Evolutionary conservation across 2,329 filamentous ascomycete genomes (phyloP), one percentile per base, ranked within the genome.

Genomic region (Neonectria sp.): DNA sequence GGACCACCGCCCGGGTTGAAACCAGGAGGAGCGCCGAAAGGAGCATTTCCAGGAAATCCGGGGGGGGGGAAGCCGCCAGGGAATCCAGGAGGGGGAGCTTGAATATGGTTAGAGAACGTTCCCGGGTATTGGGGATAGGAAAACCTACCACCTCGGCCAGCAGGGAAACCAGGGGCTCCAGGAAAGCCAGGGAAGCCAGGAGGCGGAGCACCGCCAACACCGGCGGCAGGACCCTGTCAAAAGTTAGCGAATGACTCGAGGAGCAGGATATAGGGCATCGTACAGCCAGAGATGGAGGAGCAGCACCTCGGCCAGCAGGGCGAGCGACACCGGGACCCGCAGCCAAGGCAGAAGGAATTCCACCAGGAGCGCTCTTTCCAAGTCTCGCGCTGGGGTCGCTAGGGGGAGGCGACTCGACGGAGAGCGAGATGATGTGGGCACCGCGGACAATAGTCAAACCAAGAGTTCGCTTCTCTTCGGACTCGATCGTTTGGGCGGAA

Each of bases 391-490:
- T 94, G 61, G 96, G 95, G 78, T 99, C 96, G 76, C 95, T 94
- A 11, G 97, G 95, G 53, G 96, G 96, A 62, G 96, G 95, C 65
- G 95, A 97, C 79, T 99, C 97, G 71, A 98, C 95, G 9, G 95
- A 97, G 68, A 97, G 90, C 25, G 95, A 97, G 70, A 99, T 93
- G 70, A 99, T 96, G 75, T 97, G 93, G 64, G 95, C 94, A 77
- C 96, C 96, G 77, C 96, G 94, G 70, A 99, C 90, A 75, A 99
- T 99, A 21, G 94, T 95, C 71, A 99, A 88, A 65, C 96, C 96
- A 40, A 99, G 90, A n/a, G 95, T 97, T 77, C 96, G 92, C 88
- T 98, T 98, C 85, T 98, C 96, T 84, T 99, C 95, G 15, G 92
- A 91, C 84, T 98, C 95, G 75, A 97, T 88, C 55, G 92, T 89